A percentile compares a stretch with the other conserved stretches of the same genome.
Evolutionary conservation across 2,329 filamentous ascomycete species (phyloP).

Genomic region (Hypocrella siamensis): DNA sequence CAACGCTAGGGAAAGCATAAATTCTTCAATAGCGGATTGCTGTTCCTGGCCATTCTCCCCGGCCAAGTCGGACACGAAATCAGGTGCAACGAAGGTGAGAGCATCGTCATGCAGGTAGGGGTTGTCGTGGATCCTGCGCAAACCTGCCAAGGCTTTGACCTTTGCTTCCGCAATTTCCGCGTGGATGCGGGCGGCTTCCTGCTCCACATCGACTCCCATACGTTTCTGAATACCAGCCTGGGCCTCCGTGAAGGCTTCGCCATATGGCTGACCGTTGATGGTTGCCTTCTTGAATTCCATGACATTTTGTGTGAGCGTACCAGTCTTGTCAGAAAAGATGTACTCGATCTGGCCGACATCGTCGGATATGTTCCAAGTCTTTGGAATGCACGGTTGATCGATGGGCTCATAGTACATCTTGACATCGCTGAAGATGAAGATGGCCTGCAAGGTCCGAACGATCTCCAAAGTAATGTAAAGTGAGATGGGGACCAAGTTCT

Average conservation of each 20-base stretch:
- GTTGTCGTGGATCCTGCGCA: conserved; percentile 72
- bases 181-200: conserved; percentile 55
- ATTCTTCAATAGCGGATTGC: conserved; percentile 62
- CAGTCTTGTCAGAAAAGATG: conserved; percentile 97
- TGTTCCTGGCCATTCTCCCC: conserved; percentile 67
- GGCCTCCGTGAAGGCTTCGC: conserved; percentile 94
- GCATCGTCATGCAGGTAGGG: conserved; percentile 82
- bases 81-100: conserved; percentile 80
- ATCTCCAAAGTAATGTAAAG: conserved; percentile 97
- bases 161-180: conserved; percentile 70
- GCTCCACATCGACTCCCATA: conserved; percentile 72
- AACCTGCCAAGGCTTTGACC: conserved; percentile 50
- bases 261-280: conserved; percentile 90
- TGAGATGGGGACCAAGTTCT: conserved; percentile 97
- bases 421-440: conserved; percentile 94
- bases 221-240: conserved; percentile 93
- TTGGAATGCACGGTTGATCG: conserved; percentile 89
- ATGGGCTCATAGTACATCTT: conserved; percentile 95
- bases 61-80: conserved; percentile 70
- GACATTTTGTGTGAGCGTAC: conserved; percentile 88
- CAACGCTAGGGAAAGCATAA: conserved; percentile 90
- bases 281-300: conserved; percentile 99
- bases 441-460: conserved; percentile 77
- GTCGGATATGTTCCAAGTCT: conserved; percentile 98
- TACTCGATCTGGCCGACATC: conserved; percentile 97